Base-by-base conservation (phyloP, 805 yeast species). In the Cyberlindnera xylosilytica region DNA sequence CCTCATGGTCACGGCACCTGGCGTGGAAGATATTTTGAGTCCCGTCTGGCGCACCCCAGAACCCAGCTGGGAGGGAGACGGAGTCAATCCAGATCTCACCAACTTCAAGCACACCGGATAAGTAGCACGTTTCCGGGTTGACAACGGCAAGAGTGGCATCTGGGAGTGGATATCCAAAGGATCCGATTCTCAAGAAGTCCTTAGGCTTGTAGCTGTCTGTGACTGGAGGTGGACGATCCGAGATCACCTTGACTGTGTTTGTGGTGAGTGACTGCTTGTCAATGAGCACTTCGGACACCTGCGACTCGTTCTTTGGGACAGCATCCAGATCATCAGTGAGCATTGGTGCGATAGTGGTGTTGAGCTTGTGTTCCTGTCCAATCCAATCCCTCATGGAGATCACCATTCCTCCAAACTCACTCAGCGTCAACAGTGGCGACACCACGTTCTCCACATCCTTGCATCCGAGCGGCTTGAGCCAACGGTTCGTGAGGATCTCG, bases 41-140 rank as follows among this genome's bases (percentile, higher is more conserved):
- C 34, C 85, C 87, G 38, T 66, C 78, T 20, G 65, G 81, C 16
- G 76, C 61, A 1, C 80, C 90, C 82, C 89, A 88, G 57, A 85
- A 87, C 0, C 96, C 96, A 13, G 96, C 97, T 2, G 95, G 82
- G 6, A 93, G 65, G 46, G 95, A 85, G 2, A 91, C 91, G 33
- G 95, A 83, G 55, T 90, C 97, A n/a, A 93, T 86, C 98, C 98
- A 93, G 26, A 93, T 82, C 62, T 93, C 99, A 20, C 99, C 99
- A 13, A 93, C 87, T 49, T 84, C 87, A 56, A 86, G 77, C 36
- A 75, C 82, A 2, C 81, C 79, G 4, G 87, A 85, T 15, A 93
- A 66, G 2, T 81, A 69, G 28, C 82, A 75, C 45, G 91, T 87
- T 46, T 93, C 98, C 0, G 98, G 98, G 58, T 95, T 89, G 0